These are phyloP conservation scores for Herpetomonas samuelpessoai DNA, from an alignment of 208 protist species.

Conservation along the genomic window DNA sequence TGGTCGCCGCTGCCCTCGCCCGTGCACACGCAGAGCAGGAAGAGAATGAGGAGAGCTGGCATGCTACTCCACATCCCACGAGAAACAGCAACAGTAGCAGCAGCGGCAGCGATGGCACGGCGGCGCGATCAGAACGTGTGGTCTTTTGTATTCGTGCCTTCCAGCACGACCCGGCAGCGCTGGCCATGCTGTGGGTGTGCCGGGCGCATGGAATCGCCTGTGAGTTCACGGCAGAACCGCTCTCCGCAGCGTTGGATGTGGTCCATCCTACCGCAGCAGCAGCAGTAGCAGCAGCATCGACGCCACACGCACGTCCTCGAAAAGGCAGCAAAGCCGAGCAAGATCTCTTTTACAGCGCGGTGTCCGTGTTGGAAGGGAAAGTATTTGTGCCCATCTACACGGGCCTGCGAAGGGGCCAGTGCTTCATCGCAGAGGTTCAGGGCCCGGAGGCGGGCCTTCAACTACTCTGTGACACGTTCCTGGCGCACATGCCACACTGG, in stretches of 20 bases:
- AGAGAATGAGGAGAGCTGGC: background rate
- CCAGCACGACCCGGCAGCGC: constrained; percentile 57
- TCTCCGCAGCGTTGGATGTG: constrained; percentile 23
- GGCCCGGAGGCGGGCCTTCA: constrained; percentile 6
- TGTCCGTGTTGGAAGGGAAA: background rate
- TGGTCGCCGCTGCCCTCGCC: constrained; percentile 51
- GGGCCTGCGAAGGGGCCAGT: background rate
- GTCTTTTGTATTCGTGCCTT: constrained; percentile 52
- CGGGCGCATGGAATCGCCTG: constrained; percentile 62
- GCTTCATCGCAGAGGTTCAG: constrained; percentile 10
- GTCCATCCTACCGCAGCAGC: background rate
- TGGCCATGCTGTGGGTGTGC: constrained; percentile 75
- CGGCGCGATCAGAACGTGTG: background rate
- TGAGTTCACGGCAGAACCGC: constrained; percentile 49
- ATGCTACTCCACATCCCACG: background rate
- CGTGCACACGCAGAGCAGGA: constrained; percentile 13
- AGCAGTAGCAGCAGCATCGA: background rate
- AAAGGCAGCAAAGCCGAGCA: background rate
- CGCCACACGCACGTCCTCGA: background rate
- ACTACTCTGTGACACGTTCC: constrained; percentile 18
- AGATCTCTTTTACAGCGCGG: background rate
- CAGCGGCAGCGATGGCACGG: too few relatives aligned
- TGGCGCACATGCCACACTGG: constrained; percentile 15
- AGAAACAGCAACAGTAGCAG: background rate
- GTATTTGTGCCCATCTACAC: constrained; percentile 2